A percentile compares a stretch with the other conserved stretches of the same genome.
These are phyloP conservation scores for Tardiomyces digboiensis DNA, from an alignment of 1,139 yeast species.

Conservation along the genomic window DNA sequence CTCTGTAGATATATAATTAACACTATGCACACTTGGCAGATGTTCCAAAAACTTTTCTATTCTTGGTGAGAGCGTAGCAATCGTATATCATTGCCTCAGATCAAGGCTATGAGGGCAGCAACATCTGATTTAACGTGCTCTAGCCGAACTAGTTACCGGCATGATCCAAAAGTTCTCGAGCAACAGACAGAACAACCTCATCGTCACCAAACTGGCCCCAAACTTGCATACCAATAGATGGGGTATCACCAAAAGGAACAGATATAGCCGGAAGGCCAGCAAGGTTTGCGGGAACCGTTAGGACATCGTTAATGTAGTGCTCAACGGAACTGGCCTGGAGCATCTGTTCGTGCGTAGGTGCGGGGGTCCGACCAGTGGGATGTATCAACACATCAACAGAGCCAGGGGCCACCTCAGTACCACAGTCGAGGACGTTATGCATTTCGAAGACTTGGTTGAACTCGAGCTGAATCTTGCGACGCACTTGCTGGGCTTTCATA, in stretches of 20 bases:
- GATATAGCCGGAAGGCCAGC: slow-evolving; percentile 87
- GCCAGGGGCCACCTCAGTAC: slow-evolving; percentile 4
- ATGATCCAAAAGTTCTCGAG: slow-evolving; percentile 9
- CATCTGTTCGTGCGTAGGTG: slow-evolving; percentile 44
- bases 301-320: slow-evolving; percentile 68
- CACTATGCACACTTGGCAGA: too few species aligned
- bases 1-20: neutral
- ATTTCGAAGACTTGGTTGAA: slow-evolving; percentile 53
- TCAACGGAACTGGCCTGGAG: slow-evolving; percentile 36
- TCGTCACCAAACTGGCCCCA: slow-evolving; percentile 89
- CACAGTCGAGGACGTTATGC: slow-evolving; percentile 35
- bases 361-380: slow-evolving; percentile 60
- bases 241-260: slow-evolving; percentile 43
- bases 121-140: too few species aligned
- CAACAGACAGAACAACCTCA: slow-evolving; percentile 40
- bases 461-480: slow-evolving; percentile 52
- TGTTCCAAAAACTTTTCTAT: too few species aligned
- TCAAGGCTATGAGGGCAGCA: too few species aligned
- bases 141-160: too few species aligned
- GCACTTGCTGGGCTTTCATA: slow-evolving; percentile 59
- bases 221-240: slow-evolving; percentile 59
- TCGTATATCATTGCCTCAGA: too few species aligned
- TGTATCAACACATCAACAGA: slow-evolving; percentile 59
- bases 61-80: too few species aligned
- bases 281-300: slow-evolving; percentile 84